phyloP scores from a whole-genome alignment of 2,329 filamentous ascomycete species.

The Teratosphaeria destructans region DNA sequence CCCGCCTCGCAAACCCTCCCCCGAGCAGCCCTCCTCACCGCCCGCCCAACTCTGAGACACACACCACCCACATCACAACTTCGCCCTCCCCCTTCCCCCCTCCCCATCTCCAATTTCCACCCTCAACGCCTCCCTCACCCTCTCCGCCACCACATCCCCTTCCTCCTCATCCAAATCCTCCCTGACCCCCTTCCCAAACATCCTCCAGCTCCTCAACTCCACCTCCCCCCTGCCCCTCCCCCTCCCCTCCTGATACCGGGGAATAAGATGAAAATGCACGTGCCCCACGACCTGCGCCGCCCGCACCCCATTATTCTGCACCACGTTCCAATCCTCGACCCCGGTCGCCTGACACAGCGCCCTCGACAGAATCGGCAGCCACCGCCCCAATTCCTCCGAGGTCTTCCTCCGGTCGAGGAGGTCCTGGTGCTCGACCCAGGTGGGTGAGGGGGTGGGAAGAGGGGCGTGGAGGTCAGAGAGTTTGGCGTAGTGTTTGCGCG shows the following conservation, averaged over 20 bases:
- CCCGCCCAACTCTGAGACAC: conserved; percentile 9
- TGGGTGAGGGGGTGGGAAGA: background rate
- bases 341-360: conserved; percentile 61
- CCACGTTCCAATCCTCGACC: conserved; percentile 82
- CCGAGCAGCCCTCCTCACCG: conserved; percentile 27
- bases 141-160: conserved; percentile 48
- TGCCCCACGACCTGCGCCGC: conserved; percentile 90
- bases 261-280: conserved; percentile 91
- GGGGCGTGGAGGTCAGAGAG: conserved; percentile 52
- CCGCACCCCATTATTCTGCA: conserved; percentile 84
- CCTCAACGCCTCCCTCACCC: conserved; percentile 31
- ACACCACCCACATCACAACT: conserved; percentile 10
- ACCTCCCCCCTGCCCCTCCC: conserved; percentile 36
- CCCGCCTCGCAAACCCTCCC: too few relatives aligned
- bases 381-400: conserved; percentile 31
- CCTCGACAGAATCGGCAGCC: conserved; percentile 60
- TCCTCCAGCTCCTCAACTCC: conserved; percentile 56
- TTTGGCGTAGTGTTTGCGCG: conserved; percentile 66
- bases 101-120: conserved; percentile 5
- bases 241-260: conserved; percentile 48
- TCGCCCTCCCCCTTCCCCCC: conserved; percentile 1
- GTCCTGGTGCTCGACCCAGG: background rate
- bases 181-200: conserved; percentile 67
- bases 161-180: conserved; percentile 71
- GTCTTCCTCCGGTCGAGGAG: conserved; percentile 12